These are phyloP conservation scores for Elaeis guineensis DNA, from an alignment of 176 grass and related monocot genomes.

Conservation along the genomic window DNA sequence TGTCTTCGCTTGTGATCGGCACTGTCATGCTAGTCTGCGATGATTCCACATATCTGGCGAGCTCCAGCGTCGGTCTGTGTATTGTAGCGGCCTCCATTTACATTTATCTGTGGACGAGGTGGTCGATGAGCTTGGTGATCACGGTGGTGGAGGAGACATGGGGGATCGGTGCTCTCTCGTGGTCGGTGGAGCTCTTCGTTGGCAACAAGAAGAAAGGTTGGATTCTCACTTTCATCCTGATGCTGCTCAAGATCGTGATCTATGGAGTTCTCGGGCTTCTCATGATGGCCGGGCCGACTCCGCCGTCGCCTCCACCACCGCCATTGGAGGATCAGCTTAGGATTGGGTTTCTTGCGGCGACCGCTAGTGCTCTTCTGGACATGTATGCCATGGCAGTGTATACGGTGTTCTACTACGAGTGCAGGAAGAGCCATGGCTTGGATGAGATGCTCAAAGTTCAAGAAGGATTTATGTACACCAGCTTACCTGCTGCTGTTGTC, in stretches of 20 bases:
- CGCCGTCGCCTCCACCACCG: not conserved
- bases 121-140: slow-evolving; percentile 35
- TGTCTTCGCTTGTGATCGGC: slow-evolving; percentile 13
- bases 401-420: not conserved
- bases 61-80: not conserved
- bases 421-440: not conserved
- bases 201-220: slow-evolving; percentile 32
- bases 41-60: not conserved
- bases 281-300: not conserved
- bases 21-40: not conserved
- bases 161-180: slow-evolving; percentile 43
- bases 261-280: slow-evolving; percentile 6
- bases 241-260: slow-evolving; percentile 18
- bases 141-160: slow-evolving; percentile 30
- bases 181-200: slow-evolving; percentile 38
- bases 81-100: slow-evolving; percentile 10
- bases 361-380: not conserved
- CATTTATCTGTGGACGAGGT: slow-evolving; percentile 32
- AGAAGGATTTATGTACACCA: no score
- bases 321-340: not conserved
- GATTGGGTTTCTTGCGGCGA: not conserved
- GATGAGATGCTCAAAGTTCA: no score
- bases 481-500: no score
- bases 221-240: slow-evolving; percentile 23
- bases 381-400: not conserved